These are phyloP conservation scores for Herpetospermum pedunculosum DNA, from an alignment of 306 rosid genomes.

Conservation along the genomic window DNA sequence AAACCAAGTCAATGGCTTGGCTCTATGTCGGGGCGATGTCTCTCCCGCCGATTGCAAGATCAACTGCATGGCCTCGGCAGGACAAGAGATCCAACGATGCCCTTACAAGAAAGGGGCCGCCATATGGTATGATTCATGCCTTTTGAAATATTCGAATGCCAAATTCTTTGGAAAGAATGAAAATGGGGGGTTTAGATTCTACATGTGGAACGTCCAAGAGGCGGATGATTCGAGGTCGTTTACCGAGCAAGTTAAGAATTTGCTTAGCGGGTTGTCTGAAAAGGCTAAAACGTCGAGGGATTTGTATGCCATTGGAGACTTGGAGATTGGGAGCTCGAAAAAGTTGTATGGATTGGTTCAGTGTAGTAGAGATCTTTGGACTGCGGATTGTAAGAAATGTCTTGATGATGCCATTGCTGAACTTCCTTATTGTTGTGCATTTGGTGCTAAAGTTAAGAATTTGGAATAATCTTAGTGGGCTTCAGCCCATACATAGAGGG, in stretches of 20 bases:
- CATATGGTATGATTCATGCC: conserved; percentile 26
- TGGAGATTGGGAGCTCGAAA: not conserved
- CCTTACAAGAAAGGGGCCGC: conserved; percentile 22
- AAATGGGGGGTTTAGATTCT: conserved; percentile 14
- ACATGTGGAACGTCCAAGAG: conserved; percentile 16
- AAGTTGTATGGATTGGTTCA: conserved; percentile 26
- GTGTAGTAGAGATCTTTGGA: conserved; percentile 21
- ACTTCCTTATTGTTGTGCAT: conserved; percentile 15
- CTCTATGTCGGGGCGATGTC: conserved; percentile 27
- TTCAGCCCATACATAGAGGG: not conserved
- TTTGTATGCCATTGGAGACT: conserved; percentile 17
- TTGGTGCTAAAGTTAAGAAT: conserved; percentile 10
- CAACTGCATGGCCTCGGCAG: conserved; percentile 12
- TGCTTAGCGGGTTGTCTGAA: conserved; percentile 11
- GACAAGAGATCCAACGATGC: conserved; percentile 5
- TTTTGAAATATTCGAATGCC: conserved; percentile 19
- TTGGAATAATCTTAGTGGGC: not conserved
- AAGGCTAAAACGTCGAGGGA: conserved; percentile 5
- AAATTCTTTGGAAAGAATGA: conserved; percentile 21
- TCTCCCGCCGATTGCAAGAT: conserved; percentile 6
- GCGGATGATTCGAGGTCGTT: conserved; percentile 11
- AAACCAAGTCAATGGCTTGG: conserved; percentile 21
- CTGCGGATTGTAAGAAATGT: conserved; percentile 21
- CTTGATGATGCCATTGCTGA: conserved; percentile 21
- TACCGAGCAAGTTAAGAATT: conserved; percentile 14